Evolutionary conservation across 2,329 filamentous ascomycete species (phyloP).

Genomic region (Penicillium sp.): DNA sequence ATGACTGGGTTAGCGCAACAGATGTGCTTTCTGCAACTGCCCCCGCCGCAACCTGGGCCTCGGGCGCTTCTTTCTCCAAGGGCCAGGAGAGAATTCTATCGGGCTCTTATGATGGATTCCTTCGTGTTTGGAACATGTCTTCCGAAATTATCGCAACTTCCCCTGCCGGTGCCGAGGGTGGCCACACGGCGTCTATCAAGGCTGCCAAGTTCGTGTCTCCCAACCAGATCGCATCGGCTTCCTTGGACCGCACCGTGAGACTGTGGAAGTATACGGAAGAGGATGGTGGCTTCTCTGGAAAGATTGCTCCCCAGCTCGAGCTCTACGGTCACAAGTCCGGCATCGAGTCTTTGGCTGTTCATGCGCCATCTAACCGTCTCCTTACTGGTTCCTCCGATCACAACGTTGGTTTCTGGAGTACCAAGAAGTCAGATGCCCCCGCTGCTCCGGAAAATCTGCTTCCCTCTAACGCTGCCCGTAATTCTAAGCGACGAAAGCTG

Average conservation of each 20-base stretch:
- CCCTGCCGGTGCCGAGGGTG: constrained; percentile 65
- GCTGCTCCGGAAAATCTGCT: constrained; percentile 71
- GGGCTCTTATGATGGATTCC: constrained; percentile 87
- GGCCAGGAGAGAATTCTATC: constrained; percentile 79
- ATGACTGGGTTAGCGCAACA: constrained; percentile 92
- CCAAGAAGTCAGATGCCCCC: constrained; percentile 75
- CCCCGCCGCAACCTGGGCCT: constrained; percentile 61
- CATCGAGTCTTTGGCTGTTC: constrained; percentile 75
- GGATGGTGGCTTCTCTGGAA: constrained; percentile 62
- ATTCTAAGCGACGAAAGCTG: constrained; percentile 77
- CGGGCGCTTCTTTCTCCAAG: constrained; percentile 47
- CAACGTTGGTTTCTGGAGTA: constrained; percentile 85
- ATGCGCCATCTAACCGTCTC: constrained; percentile 74
- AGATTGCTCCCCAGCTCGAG: constrained; percentile 74
- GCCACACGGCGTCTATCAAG: constrained; percentile 78
- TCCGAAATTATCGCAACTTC: constrained; percentile 84
- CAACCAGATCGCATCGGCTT: constrained; percentile 78
- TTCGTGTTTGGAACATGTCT: constrained; percentile 88
- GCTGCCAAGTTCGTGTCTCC: constrained; percentile 81
- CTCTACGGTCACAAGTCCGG: constrained; percentile 79
- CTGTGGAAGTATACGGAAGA: constrained; percentile 86
- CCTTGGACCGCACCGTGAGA: constrained; percentile 81
- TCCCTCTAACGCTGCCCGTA: constrained; percentile 65
- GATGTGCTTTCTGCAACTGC: constrained; percentile 77
- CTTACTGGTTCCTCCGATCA: constrained; percentile 86